phyloP scores from a whole-genome alignment of 495 filamentous ascomycete species.

The Aspergillus ostianus region DNA sequence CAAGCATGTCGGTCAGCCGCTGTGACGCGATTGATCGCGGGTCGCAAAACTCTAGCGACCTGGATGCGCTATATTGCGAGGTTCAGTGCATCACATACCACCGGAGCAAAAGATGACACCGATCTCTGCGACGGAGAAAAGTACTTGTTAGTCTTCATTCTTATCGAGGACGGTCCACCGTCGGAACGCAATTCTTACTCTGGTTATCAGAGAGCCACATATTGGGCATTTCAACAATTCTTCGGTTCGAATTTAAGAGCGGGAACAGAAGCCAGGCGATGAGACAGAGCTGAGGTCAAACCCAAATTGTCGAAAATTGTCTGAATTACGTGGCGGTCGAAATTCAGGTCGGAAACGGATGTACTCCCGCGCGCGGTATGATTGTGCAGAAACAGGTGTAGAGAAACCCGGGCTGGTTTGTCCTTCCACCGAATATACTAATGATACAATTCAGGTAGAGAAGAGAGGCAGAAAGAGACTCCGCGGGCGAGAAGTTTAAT shows the following conservation, averaged over 20 bases:
- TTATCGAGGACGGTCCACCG: background rate
- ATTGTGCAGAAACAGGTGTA: background rate
- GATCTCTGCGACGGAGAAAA: slow-evolving; percentile 61
- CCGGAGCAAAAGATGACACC: slow-evolving; percentile 94
- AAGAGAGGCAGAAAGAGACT: background rate
- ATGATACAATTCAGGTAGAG: background rate
- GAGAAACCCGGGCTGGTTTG: background rate
- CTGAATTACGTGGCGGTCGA: background rate
- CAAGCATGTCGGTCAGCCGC: slow-evolving; percentile 10
- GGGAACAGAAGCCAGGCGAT: background rate
- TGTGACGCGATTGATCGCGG: background rate
- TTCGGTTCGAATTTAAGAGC: background rate
- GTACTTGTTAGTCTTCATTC: slow-evolving; percentile 14
- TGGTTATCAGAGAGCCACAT: slow-evolving; percentile 97
- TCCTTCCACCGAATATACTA: background rate
- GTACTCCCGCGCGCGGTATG: background rate
- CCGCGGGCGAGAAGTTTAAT: background rate
- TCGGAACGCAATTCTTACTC: slow-evolving; percentile 57
- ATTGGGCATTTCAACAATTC: slow-evolving; percentile 51
- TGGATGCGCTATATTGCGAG: background rate
- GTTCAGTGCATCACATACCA: slow-evolving; percentile 59
- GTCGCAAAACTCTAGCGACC: background rate
- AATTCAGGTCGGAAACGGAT: background rate
- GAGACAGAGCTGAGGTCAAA: slow-evolving; percentile 3
- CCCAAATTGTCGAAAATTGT: background rate